A percentile compares a stretch with the other conserved stretches of the same genome.
Conservation (phyloP, 2,329 filamentous ascomycete genomes). For the Metarhizium humberi region DNA sequence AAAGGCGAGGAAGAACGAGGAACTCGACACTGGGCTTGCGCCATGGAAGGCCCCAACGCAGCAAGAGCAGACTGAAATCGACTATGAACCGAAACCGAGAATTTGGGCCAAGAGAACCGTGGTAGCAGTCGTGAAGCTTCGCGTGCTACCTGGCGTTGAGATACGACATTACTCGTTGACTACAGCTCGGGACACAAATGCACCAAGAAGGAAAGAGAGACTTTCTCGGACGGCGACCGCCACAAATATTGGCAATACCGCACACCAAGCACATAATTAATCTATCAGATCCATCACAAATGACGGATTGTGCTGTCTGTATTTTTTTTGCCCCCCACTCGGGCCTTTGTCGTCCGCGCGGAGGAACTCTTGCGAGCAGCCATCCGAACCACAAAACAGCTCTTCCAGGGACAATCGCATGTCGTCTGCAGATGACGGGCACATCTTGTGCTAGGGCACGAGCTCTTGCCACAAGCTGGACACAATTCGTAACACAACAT, state of each 20-base stretch:
- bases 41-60: neutral
- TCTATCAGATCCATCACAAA: neutral
- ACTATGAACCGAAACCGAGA: neutral
- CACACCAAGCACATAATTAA: too few species aligned
- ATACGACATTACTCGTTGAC: neutral
- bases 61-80: neutral
- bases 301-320: neutral
- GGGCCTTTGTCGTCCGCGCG: neutral
- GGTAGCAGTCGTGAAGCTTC: neutral
- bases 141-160: neutral
- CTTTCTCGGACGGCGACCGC: neutral
- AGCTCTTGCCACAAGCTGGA: neutral
- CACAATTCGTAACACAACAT: neutral
- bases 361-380: neutral
- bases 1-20: neutral
- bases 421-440: neutral
- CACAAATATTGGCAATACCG: neutral
- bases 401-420: neutral
- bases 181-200: neutral
- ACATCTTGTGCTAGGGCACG: neutral
- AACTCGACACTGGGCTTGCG: neutral
- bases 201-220: neutral
- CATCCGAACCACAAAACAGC: neutral
- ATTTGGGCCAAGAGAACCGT: neutral
- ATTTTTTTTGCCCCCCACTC: too few species aligned